phyloP scores from a whole-genome alignment of 2,329 filamentous ascomycete species.

The Colletotrichum costaricense region DNA sequence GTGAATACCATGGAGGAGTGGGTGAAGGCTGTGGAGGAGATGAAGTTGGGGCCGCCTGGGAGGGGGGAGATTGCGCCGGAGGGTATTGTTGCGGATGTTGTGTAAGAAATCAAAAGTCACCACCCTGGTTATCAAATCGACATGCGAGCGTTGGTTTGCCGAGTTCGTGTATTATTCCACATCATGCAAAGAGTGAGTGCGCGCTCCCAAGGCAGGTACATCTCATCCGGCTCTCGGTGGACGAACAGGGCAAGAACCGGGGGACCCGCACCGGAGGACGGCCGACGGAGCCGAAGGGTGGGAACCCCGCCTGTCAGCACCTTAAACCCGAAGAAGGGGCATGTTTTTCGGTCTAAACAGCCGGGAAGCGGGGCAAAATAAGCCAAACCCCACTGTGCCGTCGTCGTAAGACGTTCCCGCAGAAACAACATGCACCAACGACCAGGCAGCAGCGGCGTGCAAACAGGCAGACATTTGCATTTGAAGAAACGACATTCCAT shows the following conservation, averaged over 20 bases:
- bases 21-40: slow-evolving; percentile 14
- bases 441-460: slow-evolving; percentile 15
- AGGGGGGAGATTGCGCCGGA: not conserved
- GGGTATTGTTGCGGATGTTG: not conserved
- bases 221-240: not conserved
- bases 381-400: slow-evolving; percentile 10
- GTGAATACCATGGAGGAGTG: slow-evolving; percentile 29
- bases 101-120: not conserved
- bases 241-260: not conserved
- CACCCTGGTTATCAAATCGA: no score
- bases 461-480: slow-evolving; percentile 22
- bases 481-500: not conserved
- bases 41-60: slow-evolving; percentile 19
- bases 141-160: no score
- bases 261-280: not conserved
- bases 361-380: slow-evolving; percentile 10
- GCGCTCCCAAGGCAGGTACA: not conserved
- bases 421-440: not conserved
- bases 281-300: not conserved
- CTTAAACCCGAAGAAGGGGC: not conserved
- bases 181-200: no score
- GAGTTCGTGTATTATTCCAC: no score
- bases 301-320: not conserved
- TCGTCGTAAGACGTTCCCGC: slow-evolving; percentile 1
- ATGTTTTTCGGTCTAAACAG: not conserved